These are phyloP conservation scores for Domatiomyces catenatus DNA, from an alignment of 2,329 filamentous ascomycete species.

Conservation along the genomic window DNA sequence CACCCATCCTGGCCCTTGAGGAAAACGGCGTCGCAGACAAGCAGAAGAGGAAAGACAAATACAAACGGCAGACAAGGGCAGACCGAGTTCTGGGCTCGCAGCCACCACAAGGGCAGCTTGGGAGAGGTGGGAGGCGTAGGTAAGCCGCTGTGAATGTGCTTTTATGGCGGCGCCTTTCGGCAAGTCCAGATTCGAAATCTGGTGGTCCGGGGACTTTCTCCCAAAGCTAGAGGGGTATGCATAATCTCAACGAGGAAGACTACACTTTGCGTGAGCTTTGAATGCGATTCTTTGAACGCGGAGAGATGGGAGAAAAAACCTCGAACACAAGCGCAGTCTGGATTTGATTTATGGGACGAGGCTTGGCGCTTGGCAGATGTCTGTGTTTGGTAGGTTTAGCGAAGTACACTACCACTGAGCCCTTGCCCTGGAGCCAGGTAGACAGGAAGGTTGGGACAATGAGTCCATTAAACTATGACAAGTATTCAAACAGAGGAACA, in stretches of 20 bases:
- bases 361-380: neutral
- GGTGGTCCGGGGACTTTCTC: slow-evolving; percentile 99
- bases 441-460: too few species aligned
- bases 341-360: neutral
- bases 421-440: too few species aligned
- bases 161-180: slow-evolving; percentile 99
- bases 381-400: neutral
- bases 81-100: slow-evolving; percentile 18
- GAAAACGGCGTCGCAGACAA: slow-evolving; percentile 12
- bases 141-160: slow-evolving; percentile 75
- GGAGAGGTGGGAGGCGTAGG: slow-evolving; percentile 45
- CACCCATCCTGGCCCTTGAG: slow-evolving; percentile 47
- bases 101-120: slow-evolving; percentile 17
- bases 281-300: slow-evolving; percentile 99
- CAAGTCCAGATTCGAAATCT: slow-evolving; percentile 43
- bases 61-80: slow-evolving; percentile 33
- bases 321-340: neutral
- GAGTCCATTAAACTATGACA: too few species aligned
- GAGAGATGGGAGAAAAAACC: slow-evolving; percentile 36
- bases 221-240: slow-evolving; percentile 56
- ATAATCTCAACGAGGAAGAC: slow-evolving; percentile 21
- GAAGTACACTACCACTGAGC: too few species aligned
- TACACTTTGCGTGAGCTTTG: slow-evolving; percentile 89
- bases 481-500: too few species aligned
- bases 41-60: slow-evolving; percentile 28